Base-by-base conservation (phyloP, 148 eudicot genomes). In the Simmondsia chinensis region DNA sequence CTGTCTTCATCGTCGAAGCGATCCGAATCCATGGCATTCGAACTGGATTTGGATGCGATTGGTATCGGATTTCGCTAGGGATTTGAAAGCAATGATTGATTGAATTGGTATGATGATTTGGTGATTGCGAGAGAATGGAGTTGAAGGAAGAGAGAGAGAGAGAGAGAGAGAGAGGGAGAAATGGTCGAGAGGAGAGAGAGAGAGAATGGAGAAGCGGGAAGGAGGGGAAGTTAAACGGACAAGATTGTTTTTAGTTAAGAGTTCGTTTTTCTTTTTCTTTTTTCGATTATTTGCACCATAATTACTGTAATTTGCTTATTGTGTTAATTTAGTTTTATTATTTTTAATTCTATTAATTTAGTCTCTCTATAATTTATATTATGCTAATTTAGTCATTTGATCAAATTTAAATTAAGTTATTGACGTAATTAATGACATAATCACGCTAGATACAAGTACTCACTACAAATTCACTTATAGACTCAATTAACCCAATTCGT, bases 1-100 rank as follows among this genome's bases (percentile, higher is more conserved):
- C 42, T 45, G 9, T 81, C 84, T 23, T 70, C 87, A 0, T 71
- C 96, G 43, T 75, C 83, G 6, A 67, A 35, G 7, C 63, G 53
- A 9, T 59, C 67, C 34, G n/a, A n/a, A n/a, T 43, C 71, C 72
- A 53, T 75, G 28, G 23, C 46, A 41, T 50, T 56, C 37, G 53
- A 7, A 6, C 10, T 12, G n/a, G n/a, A 22, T 3, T 9, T 26
- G 19, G 12, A 17, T 9, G n/a, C 0, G 22, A 18, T 16, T 19
- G 17, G 39, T 10, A 44, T 15, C 22, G n/a, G 41, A 43, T 43
- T 13, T 24, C 14, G n/a, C n/a, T n/a, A n/a, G n/a, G n/a, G 9
- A 28, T 28, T 5, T 28, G 9, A 5, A 28, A 28, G 31, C 31
- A 5, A 5, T 5, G 31, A 28, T 28, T 28, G 9, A 28, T 28